These are phyloP conservation scores for Capronia americana DNA, from an alignment of 2,329 filamentous ascomycete species.

Conservation along the genomic window DNA sequence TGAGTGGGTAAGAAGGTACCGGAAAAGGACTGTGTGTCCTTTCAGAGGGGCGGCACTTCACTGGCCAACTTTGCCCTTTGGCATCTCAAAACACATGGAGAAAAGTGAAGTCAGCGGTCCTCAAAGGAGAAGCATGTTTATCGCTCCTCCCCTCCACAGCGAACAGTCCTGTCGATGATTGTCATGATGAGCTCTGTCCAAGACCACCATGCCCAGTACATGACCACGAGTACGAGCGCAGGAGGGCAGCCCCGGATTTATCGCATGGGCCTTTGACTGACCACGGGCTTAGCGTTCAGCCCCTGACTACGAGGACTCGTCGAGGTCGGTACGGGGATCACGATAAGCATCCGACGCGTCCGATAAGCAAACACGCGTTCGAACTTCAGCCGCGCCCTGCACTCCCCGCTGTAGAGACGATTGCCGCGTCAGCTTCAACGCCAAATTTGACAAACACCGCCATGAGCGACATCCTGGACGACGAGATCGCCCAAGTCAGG, in stretches of 20 bases:
- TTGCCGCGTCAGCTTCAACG: conserved; percentile 17
- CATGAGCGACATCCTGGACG: conserved; percentile 43
- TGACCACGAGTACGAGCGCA: not conserved
- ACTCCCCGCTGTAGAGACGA: not conserved
- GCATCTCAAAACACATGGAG: conserved; percentile 5
- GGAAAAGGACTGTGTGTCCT: conserved; percentile 39
- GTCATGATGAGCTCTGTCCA: conserved; percentile 7
- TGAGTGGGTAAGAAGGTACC: conserved; percentile 19
- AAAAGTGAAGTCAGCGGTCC: conserved; percentile 23
- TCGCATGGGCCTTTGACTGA: conserved; percentile 3
- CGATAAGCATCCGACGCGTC: conserved; percentile 16
- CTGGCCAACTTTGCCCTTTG: conserved; percentile 17
- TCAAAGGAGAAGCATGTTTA: conserved; percentile 18
- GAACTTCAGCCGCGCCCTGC: conserved; percentile 12
- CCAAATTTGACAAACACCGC: not conserved
- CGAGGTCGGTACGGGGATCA: not conserved
- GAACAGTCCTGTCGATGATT: conserved; percentile 8
- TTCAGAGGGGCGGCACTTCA: conserved; percentile 23
- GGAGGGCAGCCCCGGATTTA: conserved; percentile 11
- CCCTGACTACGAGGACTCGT: not conserved
- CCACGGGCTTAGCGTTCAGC: conserved; percentile 4
- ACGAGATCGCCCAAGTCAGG: conserved; percentile 50
- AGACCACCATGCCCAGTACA: not conserved
- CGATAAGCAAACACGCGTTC: conserved; percentile 26
- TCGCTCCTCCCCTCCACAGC: conserved; percentile 17